A percentile compares a stretch with the other conserved stretches of the same genome.
phyloP scores from a whole-genome alignment of 108 stramenopile species.

The Cyclotella choctawhatcheeana region DNA sequence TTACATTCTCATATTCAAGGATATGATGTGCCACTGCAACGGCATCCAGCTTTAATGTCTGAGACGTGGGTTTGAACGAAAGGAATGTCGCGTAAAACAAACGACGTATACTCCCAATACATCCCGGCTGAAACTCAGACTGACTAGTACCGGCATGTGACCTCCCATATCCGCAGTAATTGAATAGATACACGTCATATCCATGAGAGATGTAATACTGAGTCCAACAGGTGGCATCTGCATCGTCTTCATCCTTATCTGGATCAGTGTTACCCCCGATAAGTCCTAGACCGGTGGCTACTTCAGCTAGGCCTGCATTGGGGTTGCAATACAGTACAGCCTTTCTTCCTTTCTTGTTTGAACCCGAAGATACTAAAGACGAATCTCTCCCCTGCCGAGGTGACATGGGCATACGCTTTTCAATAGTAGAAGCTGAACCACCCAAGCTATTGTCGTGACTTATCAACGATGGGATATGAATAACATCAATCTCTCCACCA shows the following conservation, averaged over 20 bases:
- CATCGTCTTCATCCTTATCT: conserved; percentile 22
- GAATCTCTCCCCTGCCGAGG: conserved; percentile 38
- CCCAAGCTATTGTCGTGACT: neutral
- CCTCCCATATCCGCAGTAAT: conserved; percentile 89
- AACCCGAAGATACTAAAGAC: neutral
- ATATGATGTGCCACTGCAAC: conserved; percentile 65
- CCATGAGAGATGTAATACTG: conserved; percentile 80
- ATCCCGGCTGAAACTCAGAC: conserved; percentile 48
- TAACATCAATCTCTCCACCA: conserved; percentile 63
- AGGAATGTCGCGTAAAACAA: conserved; percentile 55
- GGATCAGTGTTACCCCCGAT: conserved; percentile 74
- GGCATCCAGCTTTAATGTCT: conserved; percentile 79
- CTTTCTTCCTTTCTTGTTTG: conserved; percentile 34
- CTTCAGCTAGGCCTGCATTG: conserved; percentile 87
- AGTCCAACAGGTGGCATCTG: conserved; percentile 68
- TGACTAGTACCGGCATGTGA: conserved; percentile 55
- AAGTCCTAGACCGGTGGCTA: conserved; percentile 83
- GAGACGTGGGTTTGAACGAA: conserved; percentile 70
- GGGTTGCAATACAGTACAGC: conserved; percentile 92
- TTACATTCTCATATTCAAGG: conserved; percentile 57
- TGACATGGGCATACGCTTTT: conserved; percentile 33
- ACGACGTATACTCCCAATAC: conserved; percentile 55
- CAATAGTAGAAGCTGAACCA: conserved; percentile 1
- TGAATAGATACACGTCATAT: conserved; percentile 85
- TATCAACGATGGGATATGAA: conserved; percentile 72